phyloP scores from a whole-genome alignment of 257 asterid genomes.

The Misopates orontium region DNA sequence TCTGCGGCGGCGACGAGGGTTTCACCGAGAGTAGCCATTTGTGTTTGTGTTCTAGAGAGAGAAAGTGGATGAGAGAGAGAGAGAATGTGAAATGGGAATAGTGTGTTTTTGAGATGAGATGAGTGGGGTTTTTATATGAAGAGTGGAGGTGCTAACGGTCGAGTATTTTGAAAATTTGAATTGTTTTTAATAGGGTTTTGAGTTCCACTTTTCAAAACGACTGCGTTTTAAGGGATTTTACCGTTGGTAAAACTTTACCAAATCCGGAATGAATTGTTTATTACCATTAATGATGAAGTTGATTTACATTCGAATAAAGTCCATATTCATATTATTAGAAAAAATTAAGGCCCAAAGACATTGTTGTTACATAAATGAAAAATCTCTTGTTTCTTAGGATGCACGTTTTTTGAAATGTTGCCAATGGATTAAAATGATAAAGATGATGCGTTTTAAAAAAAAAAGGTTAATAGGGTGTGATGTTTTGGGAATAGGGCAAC shows the following conservation, averaged over 20 bases:
- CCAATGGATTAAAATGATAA: too few relatives aligned
- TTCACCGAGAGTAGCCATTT: conserved; percentile 49
- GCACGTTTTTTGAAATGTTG: too few relatives aligned
- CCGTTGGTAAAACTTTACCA: conserved; percentile 27
- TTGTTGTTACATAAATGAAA: too few relatives aligned
- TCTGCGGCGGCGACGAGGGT: conserved; percentile 33
- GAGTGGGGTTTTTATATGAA: conserved; percentile 1
- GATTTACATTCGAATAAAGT: too few relatives aligned
- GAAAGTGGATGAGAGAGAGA: not conserved
- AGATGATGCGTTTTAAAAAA: too few relatives aligned
- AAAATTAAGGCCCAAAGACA: too few relatives aligned
- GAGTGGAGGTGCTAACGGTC: conserved; percentile 40
- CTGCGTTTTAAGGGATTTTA: conserved; percentile 12
- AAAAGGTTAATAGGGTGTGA: too few relatives aligned
- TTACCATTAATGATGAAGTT: conserved; percentile 10
- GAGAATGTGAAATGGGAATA: not conserved
- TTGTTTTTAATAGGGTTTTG: too few relatives aligned
- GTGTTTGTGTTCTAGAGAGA: not conserved
- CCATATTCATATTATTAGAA: too few relatives aligned
- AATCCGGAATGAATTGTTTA: not conserved
- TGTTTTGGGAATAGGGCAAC: too few relatives aligned
- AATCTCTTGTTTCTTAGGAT: too few relatives aligned
- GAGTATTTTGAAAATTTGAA: conserved; percentile 28
- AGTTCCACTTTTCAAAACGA: conserved; percentile 10
- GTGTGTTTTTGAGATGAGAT: not conserved